Evolutionary conservation across 164 flowering plant species (phyloP).

Genomic region (Aristolochia fimbriata): DNA sequence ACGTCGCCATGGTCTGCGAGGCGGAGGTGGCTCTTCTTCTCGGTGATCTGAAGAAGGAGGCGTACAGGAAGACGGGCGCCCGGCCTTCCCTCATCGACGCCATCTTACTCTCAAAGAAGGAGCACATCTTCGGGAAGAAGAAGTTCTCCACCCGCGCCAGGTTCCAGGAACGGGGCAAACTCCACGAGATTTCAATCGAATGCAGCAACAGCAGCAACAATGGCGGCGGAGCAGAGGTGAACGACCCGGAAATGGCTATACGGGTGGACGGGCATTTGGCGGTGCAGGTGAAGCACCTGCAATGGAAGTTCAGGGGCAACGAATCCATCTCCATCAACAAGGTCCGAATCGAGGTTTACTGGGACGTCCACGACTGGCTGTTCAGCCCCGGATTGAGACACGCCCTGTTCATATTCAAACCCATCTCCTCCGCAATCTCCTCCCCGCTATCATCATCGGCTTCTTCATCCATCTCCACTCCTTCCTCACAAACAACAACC

Average conservation of each 20-base stretch:
- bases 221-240: slow-evolving; percentile 9
- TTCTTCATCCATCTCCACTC: slow-evolving; percentile 17
- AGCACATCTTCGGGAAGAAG: slow-evolving; percentile 54
- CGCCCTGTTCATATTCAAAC: slow-evolving; percentile 61
- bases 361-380: slow-evolving; percentile 84
- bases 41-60: slow-evolving; percentile 63
- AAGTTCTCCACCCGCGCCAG: slow-evolving; percentile 40
- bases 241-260: slow-evolving; percentile 64
- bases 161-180: slow-evolving; percentile 42
- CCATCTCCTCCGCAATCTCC: slow-evolving; percentile 23
- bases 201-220: slow-evolving; percentile 23
- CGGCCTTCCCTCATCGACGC: slow-evolving; percentile 55
- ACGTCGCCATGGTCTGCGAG: slow-evolving; percentile 55
- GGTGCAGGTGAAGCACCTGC: slow-evolving; percentile 56
- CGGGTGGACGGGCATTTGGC: slow-evolving; percentile 52
- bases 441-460: slow-evolving; percentile 18
- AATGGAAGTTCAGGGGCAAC: slow-evolving; percentile 76
- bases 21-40: slow-evolving; percentile 53
- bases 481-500: slow-evolving; percentile 2
- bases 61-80: slow-evolving; percentile 47
- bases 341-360: slow-evolving; percentile 47
- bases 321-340: slow-evolving; percentile 40
- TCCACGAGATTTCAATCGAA: slow-evolving; percentile 56
- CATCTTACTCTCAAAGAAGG: slow-evolving; percentile 45
- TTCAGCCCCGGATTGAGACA: slow-evolving; percentile 60